Conservation (phyloP, 441 rosid species). For the Omphalea diandra region DNA sequence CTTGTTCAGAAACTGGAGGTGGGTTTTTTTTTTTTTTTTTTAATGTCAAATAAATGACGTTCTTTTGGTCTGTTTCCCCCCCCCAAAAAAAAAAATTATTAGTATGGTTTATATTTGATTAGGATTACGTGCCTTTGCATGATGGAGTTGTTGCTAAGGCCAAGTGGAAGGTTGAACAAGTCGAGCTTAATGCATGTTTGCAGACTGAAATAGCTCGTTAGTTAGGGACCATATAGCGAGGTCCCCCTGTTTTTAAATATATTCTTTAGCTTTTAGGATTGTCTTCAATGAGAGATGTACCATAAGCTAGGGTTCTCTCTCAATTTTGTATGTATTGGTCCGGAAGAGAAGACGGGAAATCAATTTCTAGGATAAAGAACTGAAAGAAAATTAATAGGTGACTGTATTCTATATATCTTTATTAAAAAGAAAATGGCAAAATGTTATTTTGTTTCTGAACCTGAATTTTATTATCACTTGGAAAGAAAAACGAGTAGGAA, state of each 20-base stretch:
- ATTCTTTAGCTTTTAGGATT: background rate
- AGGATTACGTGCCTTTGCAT: slow-evolving; percentile 88
- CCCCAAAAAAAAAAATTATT: too few relatives aligned
- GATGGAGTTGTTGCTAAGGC: slow-evolving; percentile 78
- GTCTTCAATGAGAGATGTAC: background rate
- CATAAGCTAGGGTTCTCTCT: slow-evolving; percentile 13
- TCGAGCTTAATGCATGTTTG: slow-evolving; percentile 40
- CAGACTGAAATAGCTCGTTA: slow-evolving; percentile 44
- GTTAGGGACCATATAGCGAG: slow-evolving; percentile 8
- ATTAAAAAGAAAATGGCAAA: slow-evolving; percentile 1
- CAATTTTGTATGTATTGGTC: slow-evolving; percentile 22
- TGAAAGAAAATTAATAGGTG: background rate
- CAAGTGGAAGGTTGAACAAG: slow-evolving; percentile 75
- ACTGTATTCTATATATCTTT: background rate
- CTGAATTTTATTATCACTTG: too few relatives aligned
- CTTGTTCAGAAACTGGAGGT: slow-evolving; percentile 96
- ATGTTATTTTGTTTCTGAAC: background rate
- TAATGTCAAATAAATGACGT: slow-evolving; percentile 24
- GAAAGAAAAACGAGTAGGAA: slow-evolving; percentile 17
- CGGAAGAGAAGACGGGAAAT: slow-evolving; percentile 16
- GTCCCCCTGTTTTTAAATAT: background rate
- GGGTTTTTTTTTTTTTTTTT: slow-evolving; percentile 11
- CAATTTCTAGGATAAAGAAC: background rate
- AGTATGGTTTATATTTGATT: slow-evolving; percentile 19
- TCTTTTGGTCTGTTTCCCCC: slow-evolving; percentile 26